A percentile compares a stretch with the other conserved stretches of the same genome.
Evolutionary conservation across 2,329 filamentous ascomycete species (phyloP).

Genomic region (Claviceps quebecensis): DNA sequence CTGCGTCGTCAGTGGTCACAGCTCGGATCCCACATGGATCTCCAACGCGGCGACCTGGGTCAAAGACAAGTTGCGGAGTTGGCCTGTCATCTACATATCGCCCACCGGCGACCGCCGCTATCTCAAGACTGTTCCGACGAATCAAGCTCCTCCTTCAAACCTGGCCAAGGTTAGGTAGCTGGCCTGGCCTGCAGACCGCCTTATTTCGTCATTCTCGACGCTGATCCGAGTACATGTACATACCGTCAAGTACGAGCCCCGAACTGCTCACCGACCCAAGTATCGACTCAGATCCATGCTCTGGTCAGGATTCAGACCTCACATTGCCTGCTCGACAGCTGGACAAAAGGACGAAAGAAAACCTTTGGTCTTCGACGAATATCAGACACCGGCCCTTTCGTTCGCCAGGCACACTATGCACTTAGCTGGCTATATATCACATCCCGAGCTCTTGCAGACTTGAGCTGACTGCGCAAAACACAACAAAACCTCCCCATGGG

Average conservation of each 20-base stretch:
- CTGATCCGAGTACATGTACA: neutral
- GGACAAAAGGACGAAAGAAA: neutral
- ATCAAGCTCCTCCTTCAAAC: neutral
- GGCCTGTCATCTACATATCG: neutral
- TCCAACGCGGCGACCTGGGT: neutral
- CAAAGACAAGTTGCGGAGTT: too few relatives aligned
- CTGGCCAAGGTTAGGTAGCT: neutral
- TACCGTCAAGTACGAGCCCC: neutral
- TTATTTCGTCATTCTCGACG: neutral
- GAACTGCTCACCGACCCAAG: neutral
- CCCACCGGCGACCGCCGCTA: neutral
- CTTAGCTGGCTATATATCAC: neutral
- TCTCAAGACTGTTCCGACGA: neutral
- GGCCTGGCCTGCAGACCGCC: conserved; percentile 4
- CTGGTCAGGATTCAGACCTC: neutral
- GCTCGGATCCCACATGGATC: neutral
- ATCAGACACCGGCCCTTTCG: neutral
- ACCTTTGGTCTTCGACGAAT: neutral
- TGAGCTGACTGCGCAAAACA: conserved; percentile 1
- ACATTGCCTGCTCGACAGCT: neutral
- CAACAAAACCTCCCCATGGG: conserved; percentile 1
- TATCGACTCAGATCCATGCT: neutral
- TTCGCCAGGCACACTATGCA: conserved; percentile 5
- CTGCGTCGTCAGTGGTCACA: neutral
- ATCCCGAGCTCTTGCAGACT: conserved; percentile 3